Conservation (phyloP, 306 rosid genomes). For the Carpinus fangiana region DNA sequence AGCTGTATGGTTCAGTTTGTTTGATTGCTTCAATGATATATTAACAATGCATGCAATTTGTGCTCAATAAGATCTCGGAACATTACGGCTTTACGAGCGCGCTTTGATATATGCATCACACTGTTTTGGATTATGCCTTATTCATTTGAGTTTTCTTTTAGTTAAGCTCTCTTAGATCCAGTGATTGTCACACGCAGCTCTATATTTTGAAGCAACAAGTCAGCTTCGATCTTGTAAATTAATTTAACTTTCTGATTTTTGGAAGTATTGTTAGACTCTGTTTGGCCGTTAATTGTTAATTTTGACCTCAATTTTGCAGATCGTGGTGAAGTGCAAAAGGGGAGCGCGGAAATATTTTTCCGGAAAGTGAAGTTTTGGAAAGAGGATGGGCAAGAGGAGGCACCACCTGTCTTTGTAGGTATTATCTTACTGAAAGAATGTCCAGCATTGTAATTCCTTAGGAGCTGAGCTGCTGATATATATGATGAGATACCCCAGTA, state of each 20-base stretch:
- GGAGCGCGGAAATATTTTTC: slow-evolving; percentile 78
- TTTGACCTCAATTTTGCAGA: slow-evolving; percentile 43
- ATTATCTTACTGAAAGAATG: slow-evolving; percentile 61
- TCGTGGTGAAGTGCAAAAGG: slow-evolving; percentile 75
- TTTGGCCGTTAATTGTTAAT: not conserved
- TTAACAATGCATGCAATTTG: not conserved
- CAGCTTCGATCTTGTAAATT: not conserved
- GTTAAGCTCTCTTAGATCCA: slow-evolving; percentile 18
- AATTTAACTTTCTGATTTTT: not conserved
- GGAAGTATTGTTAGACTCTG: not conserved
- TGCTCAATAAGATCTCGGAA: not conserved
- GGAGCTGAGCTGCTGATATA: slow-evolving; percentile 17
- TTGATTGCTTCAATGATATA: too few species aligned
- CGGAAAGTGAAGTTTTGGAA: slow-evolving; percentile 88
- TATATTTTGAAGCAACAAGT: not conserved
- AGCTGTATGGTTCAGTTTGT: not conserved
- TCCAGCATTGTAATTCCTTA: slow-evolving; percentile 31
- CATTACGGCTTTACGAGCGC: not conserved
- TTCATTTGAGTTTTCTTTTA: not conserved
- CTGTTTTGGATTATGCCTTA: not conserved
- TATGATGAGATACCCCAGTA: too few species aligned
- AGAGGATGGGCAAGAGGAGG: slow-evolving; percentile 78
- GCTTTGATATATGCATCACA: too few species aligned
- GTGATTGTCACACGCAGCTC: not conserved
- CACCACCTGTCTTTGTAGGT: slow-evolving; percentile 99